A percentile compares a stretch with the other conserved stretches of the same genome.
Conservation (phyloP, 2,329 filamentous ascomycete species). For the Ophiostoma triangulosporum region DNA sequence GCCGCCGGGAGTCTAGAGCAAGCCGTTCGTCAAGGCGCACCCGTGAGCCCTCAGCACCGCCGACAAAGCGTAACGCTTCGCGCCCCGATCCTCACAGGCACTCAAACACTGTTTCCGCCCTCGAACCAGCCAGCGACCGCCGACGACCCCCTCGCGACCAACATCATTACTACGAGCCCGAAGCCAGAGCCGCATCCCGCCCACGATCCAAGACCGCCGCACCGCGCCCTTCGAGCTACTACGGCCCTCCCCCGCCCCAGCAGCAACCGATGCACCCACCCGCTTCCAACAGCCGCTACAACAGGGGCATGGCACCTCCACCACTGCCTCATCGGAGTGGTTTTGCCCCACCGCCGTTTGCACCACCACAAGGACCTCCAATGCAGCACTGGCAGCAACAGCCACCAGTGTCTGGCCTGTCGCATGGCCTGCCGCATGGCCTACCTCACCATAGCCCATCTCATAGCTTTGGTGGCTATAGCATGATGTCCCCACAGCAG, state of each 20-base stretch:
- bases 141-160: constrained; percentile 24
- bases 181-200: constrained; percentile 20
- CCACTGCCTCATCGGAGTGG: not conserved
- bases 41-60: constrained; percentile 15
- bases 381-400: constrained; percentile 4
- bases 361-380: constrained; percentile 4
- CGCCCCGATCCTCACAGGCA: constrained; percentile 20
- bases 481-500: constrained; percentile 5
- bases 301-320: constrained; percentile 12
- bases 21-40: constrained; percentile 20
- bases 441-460: not conserved
- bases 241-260: constrained; percentile 16
- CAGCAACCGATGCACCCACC: constrained; percentile 20
- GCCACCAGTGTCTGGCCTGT: not conserved
- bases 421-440: not conserved
- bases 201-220: constrained; percentile 25
- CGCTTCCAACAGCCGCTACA: constrained; percentile 23
- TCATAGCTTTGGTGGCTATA: not conserved
- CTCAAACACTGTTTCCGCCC: constrained; percentile 24
- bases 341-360: not conserved
- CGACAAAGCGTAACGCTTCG: constrained; percentile 17
- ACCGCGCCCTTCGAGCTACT: constrained; percentile 24
- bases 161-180: constrained; percentile 26
- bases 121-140: constrained; percentile 14
- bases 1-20: constrained; percentile 19